phyloP scores from a whole-genome alignment of 23 red algal species.

The Gracilaria gracilis region DNA sequence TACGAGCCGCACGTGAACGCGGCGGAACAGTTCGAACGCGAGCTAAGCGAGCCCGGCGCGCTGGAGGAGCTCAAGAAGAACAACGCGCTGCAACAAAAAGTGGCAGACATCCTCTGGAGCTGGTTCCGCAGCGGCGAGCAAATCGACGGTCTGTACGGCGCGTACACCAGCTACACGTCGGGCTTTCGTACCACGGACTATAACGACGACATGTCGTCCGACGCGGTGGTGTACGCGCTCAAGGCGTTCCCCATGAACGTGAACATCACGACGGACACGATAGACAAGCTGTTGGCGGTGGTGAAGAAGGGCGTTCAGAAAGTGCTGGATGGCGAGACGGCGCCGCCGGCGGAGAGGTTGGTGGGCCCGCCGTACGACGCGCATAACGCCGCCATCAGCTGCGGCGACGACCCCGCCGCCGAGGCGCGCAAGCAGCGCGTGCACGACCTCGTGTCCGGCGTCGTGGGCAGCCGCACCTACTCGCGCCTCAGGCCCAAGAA shows the following conservation, averaged over 20 bases:
- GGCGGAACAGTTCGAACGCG: conserved; percentile 26
- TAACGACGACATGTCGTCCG: conserved; percentile 35
- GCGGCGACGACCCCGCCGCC: background rate
- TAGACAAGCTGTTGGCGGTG: conserved; percentile 35
- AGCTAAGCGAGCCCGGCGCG: conserved; percentile 3
- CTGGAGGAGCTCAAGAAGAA: conserved; percentile 12
- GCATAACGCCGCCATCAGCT: background rate
- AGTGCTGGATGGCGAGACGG: conserved; percentile 5
- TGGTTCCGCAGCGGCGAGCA: conserved; percentile 36
- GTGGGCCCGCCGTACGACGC: conserved; percentile 17
- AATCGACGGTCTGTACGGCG: conserved; percentile 38
- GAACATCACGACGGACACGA: conserved; percentile 43
- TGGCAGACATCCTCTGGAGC: conserved; percentile 53
- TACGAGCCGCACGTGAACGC: conserved; percentile 38
- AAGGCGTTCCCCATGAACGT: conserved; percentile 75
- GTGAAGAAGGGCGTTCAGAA: background rate
- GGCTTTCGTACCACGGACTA: conserved; percentile 63
- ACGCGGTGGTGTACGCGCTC: conserved; percentile 39
- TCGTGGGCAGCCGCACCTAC: conserved; percentile 1
- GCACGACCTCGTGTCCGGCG: conserved; percentile 19
- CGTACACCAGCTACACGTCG: conserved; percentile 57
- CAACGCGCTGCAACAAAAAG: conserved; percentile 46
- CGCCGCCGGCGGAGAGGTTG: background rate
- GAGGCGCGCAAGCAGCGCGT: background rate
- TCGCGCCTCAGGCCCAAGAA: no score